These are phyloP conservation scores for Brassica juncea DNA, from an alignment of 345 rosid genomes.

Conservation along the genomic window DNA sequence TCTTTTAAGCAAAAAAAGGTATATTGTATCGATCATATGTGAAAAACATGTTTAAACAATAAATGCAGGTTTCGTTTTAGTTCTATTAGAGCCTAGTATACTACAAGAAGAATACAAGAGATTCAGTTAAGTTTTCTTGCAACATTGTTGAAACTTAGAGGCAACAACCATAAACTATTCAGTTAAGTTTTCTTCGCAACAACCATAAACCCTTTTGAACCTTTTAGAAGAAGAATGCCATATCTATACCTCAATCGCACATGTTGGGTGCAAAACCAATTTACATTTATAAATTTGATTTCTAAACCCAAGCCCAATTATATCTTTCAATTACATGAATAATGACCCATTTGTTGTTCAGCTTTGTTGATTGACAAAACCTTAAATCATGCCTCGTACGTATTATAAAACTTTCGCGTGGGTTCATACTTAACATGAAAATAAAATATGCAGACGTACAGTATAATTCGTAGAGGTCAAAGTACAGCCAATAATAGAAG, in stretches of 20 bases:
- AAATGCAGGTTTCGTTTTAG: no score
- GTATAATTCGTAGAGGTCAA: constrained; percentile 10
- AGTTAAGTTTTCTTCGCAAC: background rate
- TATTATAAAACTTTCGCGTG: background rate
- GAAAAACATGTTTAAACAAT: no score
- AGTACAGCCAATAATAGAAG: constrained; percentile 7
- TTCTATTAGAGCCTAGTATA: no score
- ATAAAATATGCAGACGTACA: background rate
- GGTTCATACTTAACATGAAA: background rate
- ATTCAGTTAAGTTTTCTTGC: background rate
- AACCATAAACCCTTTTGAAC: background rate
- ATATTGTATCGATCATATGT: no score
- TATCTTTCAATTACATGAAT: background rate
- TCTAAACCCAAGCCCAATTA: background rate
- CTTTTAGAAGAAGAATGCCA: background rate
- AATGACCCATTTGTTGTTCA: background rate
- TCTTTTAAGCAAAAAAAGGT: no score
- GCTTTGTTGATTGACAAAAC: background rate
- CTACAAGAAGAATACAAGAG: background rate
- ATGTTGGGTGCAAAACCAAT: background rate
- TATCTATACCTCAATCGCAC: background rate
- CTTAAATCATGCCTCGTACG: background rate
- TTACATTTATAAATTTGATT: background rate
- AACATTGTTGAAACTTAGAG: no score
- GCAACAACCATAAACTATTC: no score